Evolutionary conservation across 805 yeast genomes (phyloP).

Genomic region (Yamadazyma ubonensis): DNA sequence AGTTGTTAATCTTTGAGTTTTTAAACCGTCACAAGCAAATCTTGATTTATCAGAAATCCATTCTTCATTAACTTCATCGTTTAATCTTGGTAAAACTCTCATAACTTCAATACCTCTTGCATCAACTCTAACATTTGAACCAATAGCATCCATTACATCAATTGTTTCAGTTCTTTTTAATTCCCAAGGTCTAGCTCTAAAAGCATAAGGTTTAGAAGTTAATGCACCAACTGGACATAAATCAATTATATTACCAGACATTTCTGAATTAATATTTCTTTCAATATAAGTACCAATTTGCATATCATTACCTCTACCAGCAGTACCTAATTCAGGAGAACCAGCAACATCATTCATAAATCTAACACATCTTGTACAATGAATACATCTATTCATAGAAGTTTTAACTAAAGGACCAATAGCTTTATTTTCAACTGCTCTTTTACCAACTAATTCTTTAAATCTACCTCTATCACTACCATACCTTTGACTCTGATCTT

Average conservation of each 20-base stretch:
- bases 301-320: constrained; percentile 90
- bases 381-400: constrained; percentile 89
- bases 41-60: constrained; percentile 90
- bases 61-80: constrained; percentile 86
- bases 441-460: constrained; percentile 75
- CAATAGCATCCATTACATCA: constrained; percentile 81
- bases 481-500: constrained; percentile 80
- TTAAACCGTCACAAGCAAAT: constrained; percentile 81
- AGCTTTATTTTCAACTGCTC: constrained; percentile 89
- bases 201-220: constrained; percentile 89
- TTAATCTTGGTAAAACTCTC: constrained; percentile 82
- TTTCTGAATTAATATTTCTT: constrained; percentile 77
- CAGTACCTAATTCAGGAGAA: constrained; percentile 84
- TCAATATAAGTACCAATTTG: constrained; percentile 89
- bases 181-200: constrained; percentile 92
- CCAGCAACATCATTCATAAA: constrained; percentile 91
- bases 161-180: constrained; percentile 83
- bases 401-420: constrained; percentile 88
- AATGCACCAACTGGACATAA: constrained; percentile 92
- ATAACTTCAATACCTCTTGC: constrained; percentile 84
- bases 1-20: constrained; percentile 79
- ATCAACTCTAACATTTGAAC: constrained; percentile 81
- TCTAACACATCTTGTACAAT: constrained; percentile 88
- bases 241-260: constrained; percentile 84
- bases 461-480: constrained; percentile 88